Conservation (phyloP, 2,329 filamentous ascomycete species). For the Trichoderma hamatum region DNA sequence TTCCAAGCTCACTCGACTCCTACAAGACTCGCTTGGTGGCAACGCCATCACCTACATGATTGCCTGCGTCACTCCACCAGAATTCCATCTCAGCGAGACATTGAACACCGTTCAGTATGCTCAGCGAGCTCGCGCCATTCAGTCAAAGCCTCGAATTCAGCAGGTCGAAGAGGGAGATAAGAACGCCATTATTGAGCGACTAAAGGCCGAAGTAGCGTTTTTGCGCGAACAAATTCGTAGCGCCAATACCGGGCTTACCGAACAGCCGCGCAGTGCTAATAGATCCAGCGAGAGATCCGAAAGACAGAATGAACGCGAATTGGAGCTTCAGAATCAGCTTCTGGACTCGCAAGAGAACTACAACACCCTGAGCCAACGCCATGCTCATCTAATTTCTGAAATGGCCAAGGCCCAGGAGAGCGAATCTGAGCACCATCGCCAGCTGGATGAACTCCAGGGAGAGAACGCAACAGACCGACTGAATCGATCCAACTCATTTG, state of each 20-base stretch:
- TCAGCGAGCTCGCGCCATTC: slow-evolving; percentile 91
- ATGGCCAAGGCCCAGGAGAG: slow-evolving; percentile 83
- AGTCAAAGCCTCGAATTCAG: slow-evolving; percentile 96
- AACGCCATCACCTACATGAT: slow-evolving; percentile 99
- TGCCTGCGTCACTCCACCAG: slow-evolving; percentile 93
- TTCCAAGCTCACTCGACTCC: slow-evolving; percentile 90
- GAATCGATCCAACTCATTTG: slow-evolving; percentile 94
- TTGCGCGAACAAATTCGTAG: slow-evolving; percentile 90
- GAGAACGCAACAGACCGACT: slow-evolving; percentile 84
- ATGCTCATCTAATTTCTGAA: slow-evolving; percentile 93
- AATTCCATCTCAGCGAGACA: slow-evolving; percentile 97
- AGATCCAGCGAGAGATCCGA: slow-evolving; percentile 72
- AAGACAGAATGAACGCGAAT: slow-evolving; percentile 79
- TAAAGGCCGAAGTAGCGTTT: slow-evolving; percentile 92
- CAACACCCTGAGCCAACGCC: slow-evolving; percentile 83
- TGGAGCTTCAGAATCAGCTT: slow-evolving; percentile 90
- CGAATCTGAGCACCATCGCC: slow-evolving; percentile 61
- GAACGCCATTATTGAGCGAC: slow-evolving; percentile 86
- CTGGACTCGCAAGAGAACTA: slow-evolving; percentile 95
- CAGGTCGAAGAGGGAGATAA: slow-evolving; percentile 92
- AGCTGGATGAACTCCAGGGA: slow-evolving; percentile 61
- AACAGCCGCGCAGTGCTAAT: slow-evolving; percentile 55
- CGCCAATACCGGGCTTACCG: slow-evolving; percentile 63
- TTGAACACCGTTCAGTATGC: slow-evolving; percentile 98
- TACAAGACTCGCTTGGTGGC: slow-evolving; percentile 94